These are phyloP conservation scores for Exophiala lecanii-corni DNA, from an alignment of 2,329 filamentous ascomycete species.

Conservation along the genomic window DNA sequence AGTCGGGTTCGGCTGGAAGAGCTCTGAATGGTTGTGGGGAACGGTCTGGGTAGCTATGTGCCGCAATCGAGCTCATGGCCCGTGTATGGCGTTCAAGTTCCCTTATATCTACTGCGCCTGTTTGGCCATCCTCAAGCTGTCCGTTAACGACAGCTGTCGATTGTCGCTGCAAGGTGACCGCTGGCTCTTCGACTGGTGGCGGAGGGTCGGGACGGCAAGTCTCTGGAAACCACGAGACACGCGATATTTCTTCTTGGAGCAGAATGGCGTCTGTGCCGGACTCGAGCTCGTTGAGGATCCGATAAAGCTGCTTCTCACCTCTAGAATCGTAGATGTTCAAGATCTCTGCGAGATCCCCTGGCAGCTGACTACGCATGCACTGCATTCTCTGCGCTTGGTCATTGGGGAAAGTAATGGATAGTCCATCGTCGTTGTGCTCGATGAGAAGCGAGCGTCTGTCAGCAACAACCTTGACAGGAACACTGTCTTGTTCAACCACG, in stretches of 20 bases:
- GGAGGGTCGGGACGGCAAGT: conserved; percentile 5
- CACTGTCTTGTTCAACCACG: not conserved
- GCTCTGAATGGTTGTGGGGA: conserved; percentile 1
- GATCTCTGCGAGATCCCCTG: conserved; percentile 5
- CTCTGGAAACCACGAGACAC: conserved; percentile 4
- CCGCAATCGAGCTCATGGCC: not conserved
- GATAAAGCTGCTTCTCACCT: conserved; percentile 9
- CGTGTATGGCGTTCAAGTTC: not conserved
- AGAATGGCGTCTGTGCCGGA: conserved; percentile 6
- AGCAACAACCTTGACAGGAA: not conserved
- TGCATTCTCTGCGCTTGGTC: not conserved
- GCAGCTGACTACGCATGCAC: conserved; percentile 3
- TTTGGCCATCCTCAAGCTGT: not conserved
- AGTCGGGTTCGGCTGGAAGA: conserved; percentile 4
- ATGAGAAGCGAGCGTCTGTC: not conserved
- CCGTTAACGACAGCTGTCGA: not conserved
- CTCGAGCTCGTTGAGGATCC: conserved; percentile 9
- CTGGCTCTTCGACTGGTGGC: not conserved
- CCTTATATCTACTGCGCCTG: not conserved
- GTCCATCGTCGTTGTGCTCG: not conserved
- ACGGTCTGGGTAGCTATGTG: not conserved
- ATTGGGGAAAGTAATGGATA: conserved; percentile 5
- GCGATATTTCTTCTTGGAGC: conserved; percentile 7
- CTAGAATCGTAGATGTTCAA: conserved; percentile 3
- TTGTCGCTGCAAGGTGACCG: not conserved